These are phyloP conservation scores for Fusarium poae DNA, from an alignment of 2,329 filamentous ascomycete genomes.

Conservation along the genomic window DNA sequence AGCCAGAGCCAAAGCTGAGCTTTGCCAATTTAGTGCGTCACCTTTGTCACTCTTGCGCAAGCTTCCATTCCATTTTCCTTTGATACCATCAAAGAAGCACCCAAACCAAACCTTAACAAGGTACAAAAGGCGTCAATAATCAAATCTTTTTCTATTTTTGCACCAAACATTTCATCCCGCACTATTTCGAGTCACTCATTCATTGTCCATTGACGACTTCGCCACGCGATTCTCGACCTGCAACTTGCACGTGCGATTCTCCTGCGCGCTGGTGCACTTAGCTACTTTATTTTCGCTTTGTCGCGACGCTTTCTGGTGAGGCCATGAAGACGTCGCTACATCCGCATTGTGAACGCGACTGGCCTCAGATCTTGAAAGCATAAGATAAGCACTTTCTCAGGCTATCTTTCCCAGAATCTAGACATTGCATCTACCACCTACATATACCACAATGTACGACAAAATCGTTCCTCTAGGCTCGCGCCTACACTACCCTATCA, in stretches of 20 bases:
- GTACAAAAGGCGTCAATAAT: not conserved
- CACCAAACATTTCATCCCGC: not conserved
- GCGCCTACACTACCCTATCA: conserved; percentile 91
- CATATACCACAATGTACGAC: conserved; percentile 54
- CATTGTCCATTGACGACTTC: conserved; percentile 24
- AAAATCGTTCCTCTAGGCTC: conserved; percentile 65
- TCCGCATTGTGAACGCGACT: conserved; percentile 18
- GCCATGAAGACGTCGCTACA: conserved; percentile 49
- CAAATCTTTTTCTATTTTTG: not conserved
- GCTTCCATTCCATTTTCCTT: conserved; percentile 25
- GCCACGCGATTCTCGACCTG: conserved; percentile 19
- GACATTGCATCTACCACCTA: not conserved
- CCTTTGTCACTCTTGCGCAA: conserved; percentile 33
- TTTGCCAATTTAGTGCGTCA: conserved; percentile 47
- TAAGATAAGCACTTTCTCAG: not conserved
- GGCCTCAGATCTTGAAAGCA: conserved; percentile 1
- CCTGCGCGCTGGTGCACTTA: conserved; percentile 23
- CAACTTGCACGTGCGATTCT: conserved; percentile 31
- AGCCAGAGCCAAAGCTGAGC: conserved; percentile 23
- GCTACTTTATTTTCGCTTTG: conserved; percentile 34
- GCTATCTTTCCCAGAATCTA: not conserved
- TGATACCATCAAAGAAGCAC: conserved; percentile 23
- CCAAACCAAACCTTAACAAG: not conserved
- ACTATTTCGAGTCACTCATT: not conserved
- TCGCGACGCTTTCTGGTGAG: conserved; percentile 39